These are phyloP conservation scores for Buddleja alternifolia DNA, from an alignment of 257 asterid genomes.

Conservation along the genomic window DNA sequence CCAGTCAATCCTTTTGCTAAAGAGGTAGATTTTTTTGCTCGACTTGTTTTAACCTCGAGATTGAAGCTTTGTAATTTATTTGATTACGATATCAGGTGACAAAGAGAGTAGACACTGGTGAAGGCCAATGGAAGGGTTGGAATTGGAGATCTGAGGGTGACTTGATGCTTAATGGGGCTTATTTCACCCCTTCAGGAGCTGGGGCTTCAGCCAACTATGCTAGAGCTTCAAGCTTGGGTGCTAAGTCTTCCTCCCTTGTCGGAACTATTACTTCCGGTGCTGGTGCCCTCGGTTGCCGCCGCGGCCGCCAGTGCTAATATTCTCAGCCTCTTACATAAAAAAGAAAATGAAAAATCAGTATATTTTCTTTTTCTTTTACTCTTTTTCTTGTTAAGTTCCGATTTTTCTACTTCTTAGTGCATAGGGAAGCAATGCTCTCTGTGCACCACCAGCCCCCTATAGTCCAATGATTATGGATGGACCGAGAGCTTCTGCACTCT, in stretches of 20 bases:
- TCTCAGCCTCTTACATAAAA: slow-evolving; percentile 24
- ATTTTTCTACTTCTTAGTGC: not conserved
- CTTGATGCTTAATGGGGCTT: slow-evolving; percentile 87
- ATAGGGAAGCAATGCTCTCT: no score
- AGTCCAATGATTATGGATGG: no score
- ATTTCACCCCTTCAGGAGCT: slow-evolving; percentile 84
- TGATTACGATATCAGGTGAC: slow-evolving; percentile 57
- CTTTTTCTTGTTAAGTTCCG: not conserved
- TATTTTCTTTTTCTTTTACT: slow-evolving; percentile 4
- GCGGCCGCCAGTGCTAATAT: slow-evolving; percentile 70
- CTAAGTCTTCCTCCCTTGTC: slow-evolving; percentile 80
- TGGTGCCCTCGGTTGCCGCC: slow-evolving; percentile 74
- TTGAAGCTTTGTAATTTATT: not conserved
- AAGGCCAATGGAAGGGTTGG: slow-evolving; percentile 69
- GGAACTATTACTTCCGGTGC: slow-evolving; percentile 70
- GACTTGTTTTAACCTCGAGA: no score
- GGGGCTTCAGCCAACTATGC: slow-evolving; percentile 89
- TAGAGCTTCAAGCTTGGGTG: slow-evolving; percentile 88
- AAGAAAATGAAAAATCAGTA: slow-evolving; percentile 19
- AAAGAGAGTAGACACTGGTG: slow-evolving; percentile 71
- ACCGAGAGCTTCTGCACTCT: not conserved
- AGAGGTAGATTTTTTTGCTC: slow-evolving; percentile 54
- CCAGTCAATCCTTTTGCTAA: slow-evolving; percentile 68
- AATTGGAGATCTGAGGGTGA: slow-evolving; percentile 96
- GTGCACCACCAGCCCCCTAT: no score